Conservation (phyloP, 75 land plant species). For the Azolla pinnata region DNA sequence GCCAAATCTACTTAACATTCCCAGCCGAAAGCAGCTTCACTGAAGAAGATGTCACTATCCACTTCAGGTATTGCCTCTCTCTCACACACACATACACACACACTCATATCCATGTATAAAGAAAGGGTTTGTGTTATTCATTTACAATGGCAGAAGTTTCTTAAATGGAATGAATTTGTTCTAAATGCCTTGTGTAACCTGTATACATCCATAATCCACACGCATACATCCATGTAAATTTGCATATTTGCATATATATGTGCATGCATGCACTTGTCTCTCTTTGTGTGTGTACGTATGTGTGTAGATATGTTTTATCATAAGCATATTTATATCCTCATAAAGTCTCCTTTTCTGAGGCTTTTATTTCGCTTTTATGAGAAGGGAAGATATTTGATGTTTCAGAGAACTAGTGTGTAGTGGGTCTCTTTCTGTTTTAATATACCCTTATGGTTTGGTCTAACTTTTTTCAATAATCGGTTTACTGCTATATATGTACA, state of each 20-base stretch:
- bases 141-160: not conserved
- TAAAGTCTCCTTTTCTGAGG: no score
- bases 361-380: no score
- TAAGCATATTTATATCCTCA: not conserved
- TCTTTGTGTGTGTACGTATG: not conserved
- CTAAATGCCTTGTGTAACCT: not conserved
- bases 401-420: no score
- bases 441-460: no score
- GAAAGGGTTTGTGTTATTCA: conserved; percentile 8
- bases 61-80: conserved; percentile 11
- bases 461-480: no score
- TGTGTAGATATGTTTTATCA: not conserved
- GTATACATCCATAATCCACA: not conserved
- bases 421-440: no score
- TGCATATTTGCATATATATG: not conserved
- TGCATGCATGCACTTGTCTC: not conserved
- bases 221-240: not conserved
- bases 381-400: no score
- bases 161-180: not conserved
- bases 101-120: not conserved
- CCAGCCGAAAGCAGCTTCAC: conserved; percentile 12
- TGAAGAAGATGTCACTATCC: conserved; percentile 10
- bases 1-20: conserved; percentile 13
- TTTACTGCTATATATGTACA: no score
- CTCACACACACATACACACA: not conserved